Evolutionary conservation across 1,139 yeast species (phyloP), one percentile per base, ranked within the genome.

Genomic region (Taphrina confusa): DNA sequence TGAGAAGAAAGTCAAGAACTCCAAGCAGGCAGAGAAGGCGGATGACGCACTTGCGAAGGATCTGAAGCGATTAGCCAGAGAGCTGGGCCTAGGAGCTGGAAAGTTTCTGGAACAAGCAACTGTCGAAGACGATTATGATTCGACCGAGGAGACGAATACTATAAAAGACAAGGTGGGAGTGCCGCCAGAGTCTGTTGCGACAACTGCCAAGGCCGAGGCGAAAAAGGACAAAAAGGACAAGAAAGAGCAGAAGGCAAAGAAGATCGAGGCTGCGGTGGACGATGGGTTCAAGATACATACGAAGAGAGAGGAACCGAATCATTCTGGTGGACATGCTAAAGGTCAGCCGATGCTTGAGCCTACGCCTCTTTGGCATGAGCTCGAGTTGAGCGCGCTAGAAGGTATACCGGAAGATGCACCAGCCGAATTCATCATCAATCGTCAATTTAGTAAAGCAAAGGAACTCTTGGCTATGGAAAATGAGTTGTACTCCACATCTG

Each of bases 391-490:
- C 22, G 31, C 57, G 11, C 44, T 55, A 4, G 52, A 49, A 12
- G 30, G 50, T 6, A 34, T 33, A 16, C 49, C 63, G 23, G 44
- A 68, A 8, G 67, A 71, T 14, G 63, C 76, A 69, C 71, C 78
- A 72, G 71, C 87, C 8, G 58, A 76, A 65, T 75, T 75, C 11
- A 80, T 80, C 65, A 73, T 82, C 30, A 85, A 82, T 36, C 76
- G 81, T 65, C 76, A 89, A 50, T 79, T 77, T 59, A 83, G 81
- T 62, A 80, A 84, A 69, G 97, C 95, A 37, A 79, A 84, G 68
- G 76, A 74, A 42, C 75, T 85, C 25, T 75, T 89, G 28, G 86
- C 85, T 54, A 75, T 76, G 28, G 98, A 92, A 65, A 90, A 89
- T 71, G 79, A 81, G 64, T 71, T 78, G 0, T 56, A 55, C 16